Percentiles rank a stretch among this genome's conserved stretches.
Evolutionary conservation across 169 alveolate species (phyloP).

Genomic region (Eimeria acervulina): DNA sequence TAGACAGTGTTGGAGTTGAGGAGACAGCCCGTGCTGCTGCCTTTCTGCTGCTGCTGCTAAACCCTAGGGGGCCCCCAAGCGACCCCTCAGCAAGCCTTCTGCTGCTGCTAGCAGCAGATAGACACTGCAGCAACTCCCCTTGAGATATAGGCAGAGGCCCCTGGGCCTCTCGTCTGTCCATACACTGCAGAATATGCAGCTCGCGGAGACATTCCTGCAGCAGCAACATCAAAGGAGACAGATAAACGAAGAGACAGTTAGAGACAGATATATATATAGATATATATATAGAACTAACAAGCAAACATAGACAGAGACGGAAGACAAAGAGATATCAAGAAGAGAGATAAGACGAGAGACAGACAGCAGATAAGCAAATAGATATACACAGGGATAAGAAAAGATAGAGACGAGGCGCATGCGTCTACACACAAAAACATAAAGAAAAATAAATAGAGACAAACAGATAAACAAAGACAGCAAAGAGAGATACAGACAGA

Average conservation of each 20-base stretch:
- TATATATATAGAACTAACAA: not conserved
- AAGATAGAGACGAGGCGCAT: not conserved
- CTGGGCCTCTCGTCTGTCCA: not conserved
- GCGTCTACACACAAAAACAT: not conserved
- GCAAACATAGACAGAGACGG: not conserved
- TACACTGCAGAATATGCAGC: slow-evolving; percentile 66
- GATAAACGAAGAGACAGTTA: too few species aligned
- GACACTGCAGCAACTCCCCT: slow-evolving; percentile 37
- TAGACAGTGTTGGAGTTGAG: not conserved
- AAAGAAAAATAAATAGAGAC: not conserved
- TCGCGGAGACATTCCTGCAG: slow-evolving; percentile 78
- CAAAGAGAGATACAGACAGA: too few species aligned
- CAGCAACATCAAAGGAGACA: not conserved
- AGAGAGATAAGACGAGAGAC: not conserved
- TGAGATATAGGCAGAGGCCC: slow-evolving; percentile 43
- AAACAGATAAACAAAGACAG: too few species aligned
- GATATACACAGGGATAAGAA: not conserved
- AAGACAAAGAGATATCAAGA: not conserved
- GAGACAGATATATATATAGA: too few species aligned
- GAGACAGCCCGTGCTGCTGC: slow-evolving; percentile 3
- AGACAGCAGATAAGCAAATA: not conserved
- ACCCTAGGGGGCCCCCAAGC: not conserved
- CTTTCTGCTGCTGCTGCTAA: not conserved
- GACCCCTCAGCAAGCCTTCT: not conserved
- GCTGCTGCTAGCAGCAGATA: not conserved